Conservation (phyloP, 1,284 basidiomycete genomes). For the Testicularia cyperi region DNA sequence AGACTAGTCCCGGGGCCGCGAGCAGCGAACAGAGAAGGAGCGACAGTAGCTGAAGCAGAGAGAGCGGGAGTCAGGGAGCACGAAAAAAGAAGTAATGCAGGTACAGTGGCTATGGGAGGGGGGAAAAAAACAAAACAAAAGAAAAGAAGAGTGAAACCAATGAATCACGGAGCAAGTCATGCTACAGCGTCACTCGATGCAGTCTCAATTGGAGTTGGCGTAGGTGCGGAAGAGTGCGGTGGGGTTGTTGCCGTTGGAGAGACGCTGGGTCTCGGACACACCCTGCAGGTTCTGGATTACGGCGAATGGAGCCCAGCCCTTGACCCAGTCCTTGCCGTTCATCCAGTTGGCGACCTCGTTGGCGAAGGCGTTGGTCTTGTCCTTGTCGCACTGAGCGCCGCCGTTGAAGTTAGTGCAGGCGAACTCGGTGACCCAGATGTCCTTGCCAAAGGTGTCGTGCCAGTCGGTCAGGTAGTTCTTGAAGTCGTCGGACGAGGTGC, state of each 20-base stretch:
- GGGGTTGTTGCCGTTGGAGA: constrained; percentile 33
- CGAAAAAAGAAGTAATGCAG: no score
- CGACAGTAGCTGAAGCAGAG: no score
- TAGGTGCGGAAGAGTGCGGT: constrained; percentile 33
- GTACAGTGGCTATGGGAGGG: not conserved
- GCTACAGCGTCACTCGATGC: no score
- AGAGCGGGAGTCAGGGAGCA: not conserved
- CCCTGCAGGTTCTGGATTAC: constrained; percentile 50
- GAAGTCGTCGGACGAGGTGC: constrained; percentile 34
- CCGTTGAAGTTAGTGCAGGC: constrained; percentile 57
- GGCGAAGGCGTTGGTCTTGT: constrained; percentile 61
- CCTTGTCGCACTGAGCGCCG: constrained; percentile 60
- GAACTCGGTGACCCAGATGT: constrained; percentile 52
- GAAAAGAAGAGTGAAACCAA: not conserved
- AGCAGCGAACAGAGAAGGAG: no score
- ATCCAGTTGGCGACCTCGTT: constrained; percentile 60
- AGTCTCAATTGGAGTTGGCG: constrained; percentile 9
- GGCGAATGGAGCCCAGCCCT: constrained; percentile 48
- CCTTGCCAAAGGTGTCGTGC: constrained; percentile 37
- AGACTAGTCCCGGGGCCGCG: no score
- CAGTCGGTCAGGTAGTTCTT: constrained; percentile 44
- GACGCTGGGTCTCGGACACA: constrained; percentile 32
- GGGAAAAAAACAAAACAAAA: not conserved
- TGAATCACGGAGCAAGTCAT: no score
- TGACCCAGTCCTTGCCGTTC: constrained; percentile 45